Evolutionary conservation across 2,329 filamentous ascomycete species (phyloP).

Genomic region (Apiospora koreana): DNA sequence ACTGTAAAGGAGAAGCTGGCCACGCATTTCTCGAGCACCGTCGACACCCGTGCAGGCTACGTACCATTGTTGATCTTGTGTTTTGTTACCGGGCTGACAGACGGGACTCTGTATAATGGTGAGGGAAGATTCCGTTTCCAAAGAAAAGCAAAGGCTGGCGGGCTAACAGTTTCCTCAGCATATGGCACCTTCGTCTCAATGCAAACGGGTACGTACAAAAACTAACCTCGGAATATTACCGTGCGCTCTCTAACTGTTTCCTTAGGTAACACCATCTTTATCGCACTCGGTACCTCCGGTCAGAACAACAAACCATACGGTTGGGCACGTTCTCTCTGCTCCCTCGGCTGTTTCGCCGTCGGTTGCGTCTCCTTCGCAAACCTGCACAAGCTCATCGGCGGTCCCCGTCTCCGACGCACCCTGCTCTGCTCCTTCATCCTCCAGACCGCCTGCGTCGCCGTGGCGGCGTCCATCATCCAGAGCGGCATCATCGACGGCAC

Average conservation of each 20-base stretch:
- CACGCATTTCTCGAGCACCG: constrained; percentile 9
- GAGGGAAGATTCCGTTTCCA: not conserved
- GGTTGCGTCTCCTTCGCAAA: constrained; percentile 41
- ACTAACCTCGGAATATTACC: not conserved
- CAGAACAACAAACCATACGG: constrained; percentile 41
- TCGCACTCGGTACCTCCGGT: constrained; percentile 40
- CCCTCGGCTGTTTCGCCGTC: constrained; percentile 42
- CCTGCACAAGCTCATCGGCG: constrained; percentile 31
- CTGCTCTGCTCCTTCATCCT: constrained; percentile 28
- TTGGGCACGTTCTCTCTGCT: constrained; percentile 45
- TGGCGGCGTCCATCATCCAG: constrained; percentile 30
- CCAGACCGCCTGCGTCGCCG: constrained; percentile 27
- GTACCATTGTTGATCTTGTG: constrained; percentile 20
- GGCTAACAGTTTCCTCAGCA: constrained; percentile 25
- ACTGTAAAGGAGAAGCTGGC: not conserved
- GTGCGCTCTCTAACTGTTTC: too few relatives aligned
- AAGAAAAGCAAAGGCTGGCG: not conserved
- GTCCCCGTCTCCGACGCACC: constrained; percentile 28
- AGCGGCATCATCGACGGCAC: constrained; percentile 29
- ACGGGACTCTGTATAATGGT: constrained; percentile 24
- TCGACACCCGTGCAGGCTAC: constrained; percentile 17
- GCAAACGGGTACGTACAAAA: constrained; percentile 32
- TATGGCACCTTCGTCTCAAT: constrained; percentile 45
- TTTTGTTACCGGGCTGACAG: constrained; percentile 21
- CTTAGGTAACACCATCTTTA: constrained; percentile 44